Conservation (phyloP, 805 yeast genomes). For the Wickerhamiella spandovensis region DNA sequence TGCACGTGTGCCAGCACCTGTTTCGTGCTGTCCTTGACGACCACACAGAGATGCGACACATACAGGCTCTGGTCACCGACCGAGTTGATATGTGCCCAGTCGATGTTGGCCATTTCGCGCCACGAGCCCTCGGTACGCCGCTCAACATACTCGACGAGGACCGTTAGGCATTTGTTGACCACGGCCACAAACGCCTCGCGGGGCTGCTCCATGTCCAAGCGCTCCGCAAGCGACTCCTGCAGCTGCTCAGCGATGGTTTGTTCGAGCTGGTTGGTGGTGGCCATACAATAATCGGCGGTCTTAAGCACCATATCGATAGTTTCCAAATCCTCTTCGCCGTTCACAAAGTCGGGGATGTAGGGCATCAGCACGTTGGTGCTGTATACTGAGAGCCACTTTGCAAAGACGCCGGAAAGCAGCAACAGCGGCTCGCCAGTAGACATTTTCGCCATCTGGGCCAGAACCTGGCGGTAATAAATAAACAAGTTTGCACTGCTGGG, state of each 20-base stretch:
- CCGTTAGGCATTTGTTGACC: slow-evolving; percentile 43
- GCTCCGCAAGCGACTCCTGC: slow-evolving; percentile 30
- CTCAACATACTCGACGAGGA: slow-evolving; percentile 48
- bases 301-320: slow-evolving; percentile 62
- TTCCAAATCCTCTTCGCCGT: slow-evolving; percentile 45
- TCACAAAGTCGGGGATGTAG: slow-evolving; percentile 31
- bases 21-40: slow-evolving; percentile 35
- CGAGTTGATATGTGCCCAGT: slow-evolving; percentile 55
- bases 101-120: slow-evolving; percentile 69
- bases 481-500: slow-evolving; percentile 83
- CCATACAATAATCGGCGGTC: slow-evolving; percentile 80
- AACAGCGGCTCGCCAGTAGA: slow-evolving; percentile 32
- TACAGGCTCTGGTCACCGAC: slow-evolving; percentile 65
- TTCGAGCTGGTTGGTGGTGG: slow-evolving; percentile 65
- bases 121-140: slow-evolving; percentile 53
- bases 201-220: slow-evolving; percentile 38
- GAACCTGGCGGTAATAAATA: slow-evolving; percentile 55
- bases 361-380: slow-evolving; percentile 37
- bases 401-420: slow-evolving; percentile 45
- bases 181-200: slow-evolving; percentile 43
- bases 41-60: slow-evolving; percentile 41
- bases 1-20: slow-evolving; percentile 29
- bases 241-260: slow-evolving; percentile 35
- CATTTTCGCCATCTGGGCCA: slow-evolving; percentile 55
- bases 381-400: slow-evolving; percentile 51